Evolutionary conservation across 2,329 filamentous ascomycete species (phyloP), one percentile per base, ranked within the genome.

Genomic region (Botrytis pseudocinerea): DNA sequence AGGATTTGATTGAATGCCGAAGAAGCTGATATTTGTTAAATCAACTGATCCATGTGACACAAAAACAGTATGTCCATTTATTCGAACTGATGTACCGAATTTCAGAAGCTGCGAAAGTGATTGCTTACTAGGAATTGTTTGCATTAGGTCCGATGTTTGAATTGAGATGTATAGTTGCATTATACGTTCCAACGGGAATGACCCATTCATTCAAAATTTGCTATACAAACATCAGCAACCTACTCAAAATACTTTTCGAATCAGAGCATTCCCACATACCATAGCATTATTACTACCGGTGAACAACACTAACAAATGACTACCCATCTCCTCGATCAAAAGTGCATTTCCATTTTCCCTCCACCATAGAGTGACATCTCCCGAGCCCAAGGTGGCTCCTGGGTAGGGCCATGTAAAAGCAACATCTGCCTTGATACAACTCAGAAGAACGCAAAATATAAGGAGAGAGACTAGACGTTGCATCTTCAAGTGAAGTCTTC

Each of bases 1-100:
- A 18, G 65, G 64, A 20, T 61, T 73, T n/a, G 64, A 69, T 28
- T 73, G 71, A n/a, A 73, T 63, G 8, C 71, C 71, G 28, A 73
- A 73, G 65, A 73, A 73, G 69, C 71, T 73, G 4, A 54, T 35
- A 51, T n/a, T 8, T 12, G 65, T 73, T 28, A 73, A 61, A 42
- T 62, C 35, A 44, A 69, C 28, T 22, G 7, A 40, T 2, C 3
- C 7, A 10, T 40, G 9, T 18, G 35, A 18, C 40, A 54, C 6
- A 20, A 63, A 28, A 57, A 14, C 51, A 57, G 14, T 28, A 57
- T 28, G 2, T 18, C 14, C 51, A 57, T 18, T 16, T 57, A 57
- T 57, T n/a, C n/a, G 14, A 57, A 32, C n/a, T 18, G 51, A 57
- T 28, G n/a, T 9, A 57, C 51, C 14, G 14, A n/a, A 57, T 18